Evolutionary conservation across 352 stramenopile species (phyloP).

Genomic region (Pythium monospermum): DNA sequence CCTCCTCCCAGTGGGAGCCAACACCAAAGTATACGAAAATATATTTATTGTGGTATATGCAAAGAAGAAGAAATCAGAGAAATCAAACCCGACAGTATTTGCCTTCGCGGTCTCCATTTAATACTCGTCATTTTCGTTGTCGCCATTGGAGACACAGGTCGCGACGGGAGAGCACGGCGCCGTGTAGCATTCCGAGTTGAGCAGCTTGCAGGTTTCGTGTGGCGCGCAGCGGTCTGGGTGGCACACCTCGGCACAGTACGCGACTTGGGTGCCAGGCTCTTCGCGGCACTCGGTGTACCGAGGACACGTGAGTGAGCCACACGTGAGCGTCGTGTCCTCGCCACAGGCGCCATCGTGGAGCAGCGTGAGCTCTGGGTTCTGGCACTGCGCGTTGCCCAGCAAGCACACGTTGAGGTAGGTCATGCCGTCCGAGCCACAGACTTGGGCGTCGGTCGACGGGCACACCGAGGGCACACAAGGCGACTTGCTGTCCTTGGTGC

Average conservation of each 20-base stretch:
- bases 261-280: conserved; percentile 24
- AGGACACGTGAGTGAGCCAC: conserved; percentile 41
- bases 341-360: conserved; percentile 44
- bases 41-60: no score
- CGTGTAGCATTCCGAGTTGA: conserved; percentile 44
- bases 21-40: no score
- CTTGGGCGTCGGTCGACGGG: conserved; percentile 21
- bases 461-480: conserved; percentile 40
- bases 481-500: conserved; percentile 5
- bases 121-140: conserved; percentile 3
- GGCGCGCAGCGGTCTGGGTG: conserved; percentile 41
- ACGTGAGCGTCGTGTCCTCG: conserved; percentile 34
- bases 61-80: no score
- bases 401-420: conserved; percentile 37
- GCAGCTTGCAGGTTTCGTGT: conserved; percentile 38
- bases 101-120: no score
- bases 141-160: conserved; percentile 39
- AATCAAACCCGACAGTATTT: no score
- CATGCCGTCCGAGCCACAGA: conserved; percentile 29
- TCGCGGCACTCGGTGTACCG: conserved; percentile 38
- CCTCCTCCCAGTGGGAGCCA: no score
- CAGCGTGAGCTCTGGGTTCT: conserved; percentile 24
- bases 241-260: conserved; percentile 53
- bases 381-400: conserved; percentile 25
- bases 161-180: conserved; percentile 49